Conservation (phyloP, 352 stramenopile genomes). For the Peronospora tabacina region DNA sequence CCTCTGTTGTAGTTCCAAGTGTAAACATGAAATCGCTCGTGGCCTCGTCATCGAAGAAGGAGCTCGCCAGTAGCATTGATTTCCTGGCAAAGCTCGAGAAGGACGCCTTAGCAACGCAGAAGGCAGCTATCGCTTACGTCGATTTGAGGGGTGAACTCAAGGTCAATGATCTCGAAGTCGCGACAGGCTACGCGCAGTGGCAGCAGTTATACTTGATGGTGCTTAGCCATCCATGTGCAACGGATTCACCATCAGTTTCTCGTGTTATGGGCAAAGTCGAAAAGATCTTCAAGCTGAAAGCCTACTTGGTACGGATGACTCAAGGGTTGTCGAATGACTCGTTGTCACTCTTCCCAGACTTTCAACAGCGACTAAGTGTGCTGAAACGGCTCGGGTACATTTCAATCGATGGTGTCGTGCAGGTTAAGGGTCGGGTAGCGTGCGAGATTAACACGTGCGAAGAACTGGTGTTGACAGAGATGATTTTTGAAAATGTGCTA, state of each 20-base stretch:
- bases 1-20: constrained; percentile 27
- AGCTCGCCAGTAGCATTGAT: constrained; percentile 60
- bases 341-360: constrained; percentile 95
- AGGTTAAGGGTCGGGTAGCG: constrained; percentile 94
- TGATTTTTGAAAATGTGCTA: constrained; percentile 98
- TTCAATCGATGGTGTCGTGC: constrained; percentile 80
- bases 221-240: constrained; percentile 42
- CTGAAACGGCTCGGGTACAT: constrained; percentile 94
- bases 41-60: constrained; percentile 54
- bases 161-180: constrained; percentile 73
- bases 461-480: constrained; percentile 96
- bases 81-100: constrained; percentile 75
- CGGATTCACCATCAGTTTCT: constrained; percentile 25
- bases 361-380: constrained; percentile 90
- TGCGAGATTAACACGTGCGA: constrained; percentile 98
- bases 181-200: constrained; percentile 54
- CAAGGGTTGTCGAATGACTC: constrained; percentile 80
- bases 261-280: constrained; percentile 65
- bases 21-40: constrained; percentile 67
- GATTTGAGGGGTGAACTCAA: constrained; percentile 71
- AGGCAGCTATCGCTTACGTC: constrained; percentile 41
- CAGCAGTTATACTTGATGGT: constrained; percentile 49
- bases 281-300: constrained; percentile 63
- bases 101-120: constrained; percentile 39
- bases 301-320: constrained; percentile 53